These are phyloP conservation scores for Sanghuangporus sanghuang DNA, from an alignment of 1,284 basidiomycete genomes.

Conservation along the genomic window DNA sequence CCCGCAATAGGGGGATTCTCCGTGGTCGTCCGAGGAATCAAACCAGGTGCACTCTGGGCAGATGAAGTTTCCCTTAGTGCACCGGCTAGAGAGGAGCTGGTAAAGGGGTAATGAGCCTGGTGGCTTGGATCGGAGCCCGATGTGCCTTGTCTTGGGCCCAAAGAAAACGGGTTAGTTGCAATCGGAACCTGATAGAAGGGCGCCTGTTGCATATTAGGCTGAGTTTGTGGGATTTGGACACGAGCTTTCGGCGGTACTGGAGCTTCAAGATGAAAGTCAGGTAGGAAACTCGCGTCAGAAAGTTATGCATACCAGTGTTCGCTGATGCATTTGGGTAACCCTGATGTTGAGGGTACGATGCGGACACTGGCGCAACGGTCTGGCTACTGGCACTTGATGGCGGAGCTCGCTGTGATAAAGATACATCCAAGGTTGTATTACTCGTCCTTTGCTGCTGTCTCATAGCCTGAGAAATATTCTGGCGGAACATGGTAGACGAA, in stretches of 20 bases:
- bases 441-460: no score
- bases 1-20: not conserved
- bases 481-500: no score
- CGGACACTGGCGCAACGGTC: not conserved
- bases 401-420: no score
- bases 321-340: not conserved
- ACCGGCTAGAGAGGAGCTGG: constrained; percentile 8
- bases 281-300: not conserved
- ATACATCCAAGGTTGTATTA: no score
- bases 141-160: not conserved
- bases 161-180: not conserved
- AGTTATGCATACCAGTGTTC: not conserved
- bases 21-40: not conserved
- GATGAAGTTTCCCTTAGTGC: not conserved
- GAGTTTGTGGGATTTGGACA: not conserved
- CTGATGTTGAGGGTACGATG: not conserved
- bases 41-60: not conserved
- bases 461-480: no score
- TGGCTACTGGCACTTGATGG: no score
- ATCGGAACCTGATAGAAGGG: not conserved
- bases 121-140: not conserved
- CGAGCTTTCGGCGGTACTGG: not conserved
- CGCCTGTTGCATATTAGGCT: not conserved
- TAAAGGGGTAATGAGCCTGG: not conserved
- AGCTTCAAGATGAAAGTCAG: not conserved